Base-by-base conservation (phyloP, 2,329 filamentous ascomycete species). In the Leptographium radiaticola region DNA sequence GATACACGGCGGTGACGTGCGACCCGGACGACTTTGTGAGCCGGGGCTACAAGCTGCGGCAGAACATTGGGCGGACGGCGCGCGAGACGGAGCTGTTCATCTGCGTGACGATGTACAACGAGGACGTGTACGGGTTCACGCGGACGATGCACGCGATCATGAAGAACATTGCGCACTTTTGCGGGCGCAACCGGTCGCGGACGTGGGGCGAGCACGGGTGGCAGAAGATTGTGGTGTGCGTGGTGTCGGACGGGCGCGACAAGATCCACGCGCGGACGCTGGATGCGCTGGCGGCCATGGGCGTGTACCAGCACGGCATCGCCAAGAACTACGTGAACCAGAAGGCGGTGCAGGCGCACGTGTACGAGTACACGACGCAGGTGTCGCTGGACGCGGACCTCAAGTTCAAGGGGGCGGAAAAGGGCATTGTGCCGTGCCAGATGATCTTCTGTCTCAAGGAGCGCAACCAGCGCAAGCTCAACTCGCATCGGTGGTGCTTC, bases 361-460 rank as follows among this genome's bases (percentile, higher is more conserved):
- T 98, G 15, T 98, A 98, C 72, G 93, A 98, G 67, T 98, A 98
- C 71, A 98, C 93, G 0, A 97, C 93, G 0, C 94, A 98, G 64
- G 93, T 98, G 12, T 97, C 91, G 0, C 79, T 98, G 11, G 93
- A 98, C 66, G 80, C 90, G 0, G 91, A 96, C 61, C 79, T 98
- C 59, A 96, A 96, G 68, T 98, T 98, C 75, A 98, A 98, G 73
- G 93, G 94, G 38, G 93, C 93, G 1, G 94, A 98, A 70, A 98
- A 98, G 74, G 93, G 94, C 36, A 98, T 98, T 60, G 89, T 97
- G 13, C 94, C 93, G 1, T 95, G 89, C 65, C 93, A 98, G 71
- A 89, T 98, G 75, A 91, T 98, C 62, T 98, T 98, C 69, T 98
- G 94, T 64, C 73, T 98, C 58, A 98, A 98, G 71, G 93, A 98